Percentiles rank a stretch among this genome's conserved stretches.
Evolutionary conservation across 305 asterid species (phyloP).

Genomic region (Andrographis paniculata): DNA sequence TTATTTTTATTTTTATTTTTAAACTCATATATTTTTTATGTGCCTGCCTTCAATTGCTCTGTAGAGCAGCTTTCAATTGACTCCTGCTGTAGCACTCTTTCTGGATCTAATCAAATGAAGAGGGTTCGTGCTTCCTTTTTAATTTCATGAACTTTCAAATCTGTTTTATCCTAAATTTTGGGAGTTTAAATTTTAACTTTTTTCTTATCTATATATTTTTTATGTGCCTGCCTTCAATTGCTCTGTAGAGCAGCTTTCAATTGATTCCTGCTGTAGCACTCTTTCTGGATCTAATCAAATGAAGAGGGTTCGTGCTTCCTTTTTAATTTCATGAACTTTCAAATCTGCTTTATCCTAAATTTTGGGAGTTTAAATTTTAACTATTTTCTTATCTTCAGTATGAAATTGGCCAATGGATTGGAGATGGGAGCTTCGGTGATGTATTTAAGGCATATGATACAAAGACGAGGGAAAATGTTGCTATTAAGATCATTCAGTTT

Average conservation of each 20-base stretch:
- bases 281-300: too few relatives aligned
- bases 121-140: constrained; percentile 3
- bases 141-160: neutral
- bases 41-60: too few relatives aligned
- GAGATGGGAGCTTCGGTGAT: constrained; percentile 40
- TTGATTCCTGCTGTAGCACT: too few relatives aligned
- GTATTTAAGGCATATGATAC: constrained; percentile 47
- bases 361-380: neutral
- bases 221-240: too few relatives aligned
- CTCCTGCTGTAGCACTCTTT: too few relatives aligned
- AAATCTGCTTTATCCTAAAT: neutral
- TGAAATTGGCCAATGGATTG: constrained; percentile 35
- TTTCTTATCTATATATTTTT: too few relatives aligned
- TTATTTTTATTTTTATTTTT: too few relatives aligned
- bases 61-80: too few relatives aligned
- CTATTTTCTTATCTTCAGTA: constrained; percentile 24
- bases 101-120: neutral
- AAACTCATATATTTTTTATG: too few relatives aligned
- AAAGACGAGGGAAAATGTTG: constrained; percentile 19
- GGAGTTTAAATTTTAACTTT: too few relatives aligned
- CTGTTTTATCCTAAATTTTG: neutral
- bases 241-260: too few relatives aligned
- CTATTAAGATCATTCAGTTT: constrained; percentile 42
- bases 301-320: constrained; percentile 3
- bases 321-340: neutral